Percentiles rank a stretch among this genome's conserved stretches.
Conservation (phyloP, 768 basidiomycete species). For the Galerina sulciceps region DNA sequence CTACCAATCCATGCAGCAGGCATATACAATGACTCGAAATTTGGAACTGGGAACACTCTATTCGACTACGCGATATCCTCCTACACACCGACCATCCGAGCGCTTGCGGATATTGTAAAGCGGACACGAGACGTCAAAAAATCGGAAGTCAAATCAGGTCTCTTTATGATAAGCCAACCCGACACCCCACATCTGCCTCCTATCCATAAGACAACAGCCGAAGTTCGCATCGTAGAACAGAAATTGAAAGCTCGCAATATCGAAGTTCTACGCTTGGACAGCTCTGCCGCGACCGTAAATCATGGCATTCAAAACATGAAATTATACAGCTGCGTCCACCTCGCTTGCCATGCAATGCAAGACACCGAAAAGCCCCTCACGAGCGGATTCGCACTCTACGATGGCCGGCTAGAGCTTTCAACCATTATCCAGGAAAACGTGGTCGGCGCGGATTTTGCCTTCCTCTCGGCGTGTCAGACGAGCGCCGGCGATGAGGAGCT, state of each 20-base stretch:
- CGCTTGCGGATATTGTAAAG: background rate
- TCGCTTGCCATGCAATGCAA: constrained; percentile 10
- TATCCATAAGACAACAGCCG: constrained; percentile 10
- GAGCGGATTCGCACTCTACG: background rate
- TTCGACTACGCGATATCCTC: constrained; percentile 17
- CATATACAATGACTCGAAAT: background rate
- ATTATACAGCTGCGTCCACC: background rate
- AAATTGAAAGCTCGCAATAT: background rate
- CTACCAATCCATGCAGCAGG: constrained; percentile 18
- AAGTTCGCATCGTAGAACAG: constrained; percentile 3
- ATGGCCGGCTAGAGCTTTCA: background rate
- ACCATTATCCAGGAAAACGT: background rate
- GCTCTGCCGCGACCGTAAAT: background rate
- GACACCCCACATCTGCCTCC: background rate
- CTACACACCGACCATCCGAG: constrained; percentile 11
- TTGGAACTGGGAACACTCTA: background rate
- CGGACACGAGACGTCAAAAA: background rate
- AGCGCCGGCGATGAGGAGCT: constrained; percentile 1
- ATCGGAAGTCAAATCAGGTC: background rate
- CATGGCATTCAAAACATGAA: background rate
- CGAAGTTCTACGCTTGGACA: background rate
- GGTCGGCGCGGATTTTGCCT: constrained; percentile 1
- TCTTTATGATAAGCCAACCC: constrained; percentile 12
- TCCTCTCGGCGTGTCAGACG: constrained; percentile 9
- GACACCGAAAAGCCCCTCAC: background rate